Percentiles rank a stretch among this genome's conserved stretches.
Conservation (phyloP, 2,329 filamentous ascomycete species). For the Verticillium nubilum region DNA sequence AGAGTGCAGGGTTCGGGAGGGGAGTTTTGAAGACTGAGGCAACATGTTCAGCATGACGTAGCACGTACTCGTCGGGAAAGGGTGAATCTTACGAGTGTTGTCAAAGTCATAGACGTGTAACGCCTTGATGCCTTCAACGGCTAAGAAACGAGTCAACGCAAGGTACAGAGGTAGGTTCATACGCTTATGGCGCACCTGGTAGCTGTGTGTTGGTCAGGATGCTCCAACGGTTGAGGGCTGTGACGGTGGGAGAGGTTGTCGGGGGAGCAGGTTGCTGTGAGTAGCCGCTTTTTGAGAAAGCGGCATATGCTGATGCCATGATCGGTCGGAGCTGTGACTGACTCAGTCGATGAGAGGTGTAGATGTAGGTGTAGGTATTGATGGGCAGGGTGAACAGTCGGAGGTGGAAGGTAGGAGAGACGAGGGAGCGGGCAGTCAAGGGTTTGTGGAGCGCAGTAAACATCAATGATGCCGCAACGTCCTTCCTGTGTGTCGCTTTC, state of each 20-base stretch:
- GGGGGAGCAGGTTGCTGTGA: constrained; percentile 7
- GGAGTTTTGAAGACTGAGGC: constrained; percentile 79
- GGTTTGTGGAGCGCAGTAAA: background rate
- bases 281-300: constrained; percentile 7
- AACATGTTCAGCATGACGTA: constrained; percentile 5
- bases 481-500: background rate
- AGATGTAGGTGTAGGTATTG: background rate
- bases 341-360: background rate
- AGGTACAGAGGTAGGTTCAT: background rate
- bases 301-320: constrained; percentile 13
- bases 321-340: background rate
- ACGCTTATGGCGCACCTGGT: constrained; percentile 46
- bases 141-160: constrained; percentile 25
- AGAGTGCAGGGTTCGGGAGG: constrained; percentile 81
- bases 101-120: constrained; percentile 98
- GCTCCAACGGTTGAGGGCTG: constrained; percentile 79
- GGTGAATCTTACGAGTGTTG: constrained; percentile 66
- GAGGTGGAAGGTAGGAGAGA: background rate
- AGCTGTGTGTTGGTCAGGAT: constrained; percentile 62
- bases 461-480: background rate
- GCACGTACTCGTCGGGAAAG: background rate
- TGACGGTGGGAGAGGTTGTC: constrained; percentile 49
- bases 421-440: background rate
- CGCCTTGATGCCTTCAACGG: constrained; percentile 63
- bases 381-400: background rate